Evolutionary conservation across 177 flowering plant genomes (phyloP).

Genomic region (Vitis hybrid): DNA sequence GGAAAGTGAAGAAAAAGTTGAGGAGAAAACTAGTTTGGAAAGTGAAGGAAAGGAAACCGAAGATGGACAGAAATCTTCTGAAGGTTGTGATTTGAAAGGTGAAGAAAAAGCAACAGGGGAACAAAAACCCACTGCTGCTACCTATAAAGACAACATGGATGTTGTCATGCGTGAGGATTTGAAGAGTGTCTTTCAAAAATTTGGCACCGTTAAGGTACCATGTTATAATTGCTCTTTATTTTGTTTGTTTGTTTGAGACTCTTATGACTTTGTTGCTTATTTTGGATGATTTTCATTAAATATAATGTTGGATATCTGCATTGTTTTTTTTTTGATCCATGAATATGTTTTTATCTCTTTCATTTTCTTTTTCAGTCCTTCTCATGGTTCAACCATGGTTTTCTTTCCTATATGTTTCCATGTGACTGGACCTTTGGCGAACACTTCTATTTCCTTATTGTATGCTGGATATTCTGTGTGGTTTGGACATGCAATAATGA

Average conservation of each 20-base stretch:
- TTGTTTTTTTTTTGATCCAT: neutral
- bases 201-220: conserved; percentile 81
- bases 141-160: conserved; percentile 48
- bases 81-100: conserved; percentile 25
- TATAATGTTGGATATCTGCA: neutral
- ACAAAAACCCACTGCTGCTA: conserved; percentile 28
- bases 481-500: too few species aligned
- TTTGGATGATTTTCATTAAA: neutral
- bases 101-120: conserved; percentile 29
- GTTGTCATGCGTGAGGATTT: conserved; percentile 86
- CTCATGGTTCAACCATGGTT: too few species aligned
- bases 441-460: too few species aligned
- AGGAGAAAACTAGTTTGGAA: conserved; percentile 22
- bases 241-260: neutral
- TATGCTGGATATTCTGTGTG: too few species aligned
- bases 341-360: too few species aligned
- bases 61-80: conserved; percentile 40
- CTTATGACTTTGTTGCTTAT: neutral
- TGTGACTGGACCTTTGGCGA: too few species aligned
- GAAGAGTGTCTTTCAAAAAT: conserved; percentile 62
- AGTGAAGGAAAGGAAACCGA: conserved; percentile 34
- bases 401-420: too few species aligned
- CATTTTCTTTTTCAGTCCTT: too few species aligned
- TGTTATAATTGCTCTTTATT: neutral
- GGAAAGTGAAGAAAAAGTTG: conserved; percentile 28